Base-by-base conservation (phyloP, 495 filamentous ascomycete genomes). In the Parmelia sp. region DNA sequence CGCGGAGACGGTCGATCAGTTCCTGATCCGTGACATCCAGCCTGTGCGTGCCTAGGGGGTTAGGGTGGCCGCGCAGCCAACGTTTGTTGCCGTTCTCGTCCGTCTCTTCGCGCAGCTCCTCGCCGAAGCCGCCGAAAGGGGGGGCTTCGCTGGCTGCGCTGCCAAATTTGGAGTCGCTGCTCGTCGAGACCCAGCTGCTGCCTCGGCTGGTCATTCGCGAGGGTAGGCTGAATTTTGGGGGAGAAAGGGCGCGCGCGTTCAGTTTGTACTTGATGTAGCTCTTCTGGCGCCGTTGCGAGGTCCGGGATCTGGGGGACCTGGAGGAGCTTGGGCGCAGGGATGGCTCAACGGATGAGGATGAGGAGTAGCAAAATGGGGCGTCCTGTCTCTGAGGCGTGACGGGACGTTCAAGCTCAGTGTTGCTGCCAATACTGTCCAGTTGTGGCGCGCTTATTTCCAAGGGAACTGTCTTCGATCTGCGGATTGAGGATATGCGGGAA, bases 331-430 rank as follows among this genome's bases (percentile, higher is more conserved):
- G 21, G 49, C 45, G 42, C 25, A 66, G 5, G 37, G 47, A 36
- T 8, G 64, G 58, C 15, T 37, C 64, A n/a, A 66, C 49, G 23
- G 59, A 66, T 6, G 64, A 66, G 12, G 64, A 66, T 37, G 58
- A 47, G 3, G 49, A 61, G n/a, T 66, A 58, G 35, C 59, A 66
- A 21, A 40, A 59, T 27, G 19, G 47, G 7, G 33, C 25, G 15
- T 35, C 29, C n/a, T 66, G 19, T 45, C 47, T 51, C 23, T 19
- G 62, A 47, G 59, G 29, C 15, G 51, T 58, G 4, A 29, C 2
- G 2, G 31, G 59, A 12, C 44, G 42, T 12, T 27, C 36, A 19
- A 45, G 39, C 21, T 36, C 7, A 19, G 49, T 12, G 3, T 47
- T 49, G 39, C 36, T 56, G 15, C 31, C 40, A 37, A 44, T 57